Conservation (phyloP, 2,329 filamentous ascomycete genomes). For the Fusarium decemcellulare region DNA sequence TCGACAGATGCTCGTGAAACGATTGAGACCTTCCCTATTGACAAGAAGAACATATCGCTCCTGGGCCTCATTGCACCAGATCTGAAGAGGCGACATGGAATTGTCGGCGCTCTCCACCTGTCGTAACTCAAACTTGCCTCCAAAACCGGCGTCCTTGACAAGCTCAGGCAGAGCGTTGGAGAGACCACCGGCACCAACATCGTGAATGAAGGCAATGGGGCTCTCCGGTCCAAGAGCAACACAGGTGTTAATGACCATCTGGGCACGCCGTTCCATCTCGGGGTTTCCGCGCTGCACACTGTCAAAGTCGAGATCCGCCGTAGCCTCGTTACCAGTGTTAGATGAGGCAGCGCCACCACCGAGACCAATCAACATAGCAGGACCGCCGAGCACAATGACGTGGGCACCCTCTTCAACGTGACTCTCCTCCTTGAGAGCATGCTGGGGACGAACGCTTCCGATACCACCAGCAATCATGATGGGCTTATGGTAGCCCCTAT, state of each 20-base stretch:
- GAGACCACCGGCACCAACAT: constrained; percentile 92
- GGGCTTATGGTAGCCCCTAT: constrained; percentile 96
- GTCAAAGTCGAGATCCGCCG: constrained; percentile 94
- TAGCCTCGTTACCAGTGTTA: constrained; percentile 88
- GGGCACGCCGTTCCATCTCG: constrained; percentile 93
- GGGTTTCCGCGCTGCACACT: constrained; percentile 98
- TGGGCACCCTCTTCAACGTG: constrained; percentile 90
- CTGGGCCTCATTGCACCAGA: constrained; percentile 98
- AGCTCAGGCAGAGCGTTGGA: constrained; percentile 81
- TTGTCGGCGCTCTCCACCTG: constrained; percentile 92
- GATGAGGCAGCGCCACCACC: constrained; percentile 96
- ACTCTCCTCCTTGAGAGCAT: constrained; percentile 86
- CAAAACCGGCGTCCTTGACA: constrained; percentile 91
- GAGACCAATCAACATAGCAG: constrained; percentile 97
- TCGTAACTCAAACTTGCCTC: constrained; percentile 93
- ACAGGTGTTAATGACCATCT: constrained; percentile 98
- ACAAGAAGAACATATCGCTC: constrained; percentile 96
- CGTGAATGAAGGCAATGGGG: constrained; percentile 97
- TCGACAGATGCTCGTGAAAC: constrained; percentile 77
- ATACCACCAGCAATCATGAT: constrained; percentile 99
- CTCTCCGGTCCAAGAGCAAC: constrained; percentile 86
- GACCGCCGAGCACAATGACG: constrained; percentile 92
- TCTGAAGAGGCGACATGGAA: constrained; percentile 92
- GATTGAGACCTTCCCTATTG: constrained; percentile 84
- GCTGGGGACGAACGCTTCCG: constrained; percentile 90